A percentile compares a stretch with the other conserved stretches of the same genome.
Conservation (phyloP, 768 basidiomycete species). For the Mycena chlorophos region DNA sequence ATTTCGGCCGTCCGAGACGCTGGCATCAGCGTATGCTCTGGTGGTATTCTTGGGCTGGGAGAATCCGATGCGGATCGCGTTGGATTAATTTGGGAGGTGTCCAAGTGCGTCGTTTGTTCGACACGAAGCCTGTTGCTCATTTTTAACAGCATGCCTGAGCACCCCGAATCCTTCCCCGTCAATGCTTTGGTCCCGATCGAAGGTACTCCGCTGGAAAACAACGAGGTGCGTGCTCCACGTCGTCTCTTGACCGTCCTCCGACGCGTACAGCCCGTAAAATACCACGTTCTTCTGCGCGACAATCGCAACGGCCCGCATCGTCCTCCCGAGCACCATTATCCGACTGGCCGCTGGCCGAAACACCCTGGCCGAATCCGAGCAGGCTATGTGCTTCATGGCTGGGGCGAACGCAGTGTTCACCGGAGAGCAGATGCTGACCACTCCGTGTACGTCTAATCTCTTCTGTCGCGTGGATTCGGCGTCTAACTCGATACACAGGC, state of each 20-base stretch:
- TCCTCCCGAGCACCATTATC: constrained; percentile 90
- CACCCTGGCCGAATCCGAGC: constrained; percentile 84
- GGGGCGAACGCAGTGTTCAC: constrained; percentile 98
- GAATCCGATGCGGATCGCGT: constrained; percentile 89
- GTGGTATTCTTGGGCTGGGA: constrained; percentile 93
- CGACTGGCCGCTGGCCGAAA: constrained; percentile 93
- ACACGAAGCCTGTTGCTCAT: constrained; percentile 16
- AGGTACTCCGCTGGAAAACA: constrained; percentile 90
- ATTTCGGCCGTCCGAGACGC: constrained; percentile 90
- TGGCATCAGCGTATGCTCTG: constrained; percentile 96
- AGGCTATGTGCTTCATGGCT: constrained; percentile 98
- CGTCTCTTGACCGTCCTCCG: not conserved
- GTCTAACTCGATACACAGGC: constrained; percentile 43
- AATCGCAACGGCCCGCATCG: constrained; percentile 92
- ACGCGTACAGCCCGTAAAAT: constrained; percentile 63
- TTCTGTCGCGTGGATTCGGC: constrained; percentile 8
- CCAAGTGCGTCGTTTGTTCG: constrained; percentile 59
- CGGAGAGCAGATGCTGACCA: constrained; percentile 97
- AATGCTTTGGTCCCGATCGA: constrained; percentile 95
- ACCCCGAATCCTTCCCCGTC: constrained; percentile 98
- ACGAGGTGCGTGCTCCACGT: constrained; percentile 58
- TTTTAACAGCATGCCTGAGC: constrained; percentile 76
- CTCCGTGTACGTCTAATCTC: constrained; percentile 69
- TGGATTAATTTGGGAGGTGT: constrained; percentile 91
- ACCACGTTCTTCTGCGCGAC: constrained; percentile 88